phyloP scores from a whole-genome alignment of 2,329 filamentous ascomycete species.

The Eutypa lata region DNA sequence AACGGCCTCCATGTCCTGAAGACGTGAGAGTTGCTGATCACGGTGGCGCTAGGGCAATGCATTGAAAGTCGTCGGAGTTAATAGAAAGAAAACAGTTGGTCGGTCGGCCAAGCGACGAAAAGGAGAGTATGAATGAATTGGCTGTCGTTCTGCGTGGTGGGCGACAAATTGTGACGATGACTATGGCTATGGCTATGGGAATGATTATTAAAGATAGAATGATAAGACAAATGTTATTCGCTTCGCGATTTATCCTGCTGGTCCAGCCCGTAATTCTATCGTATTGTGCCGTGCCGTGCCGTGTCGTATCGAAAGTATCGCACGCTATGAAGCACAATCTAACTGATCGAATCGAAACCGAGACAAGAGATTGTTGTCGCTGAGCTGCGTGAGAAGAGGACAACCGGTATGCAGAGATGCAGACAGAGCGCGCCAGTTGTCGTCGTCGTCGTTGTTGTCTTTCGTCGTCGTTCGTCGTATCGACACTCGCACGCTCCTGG shows the following conservation, averaged over 20 bases:
- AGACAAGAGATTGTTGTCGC: no score
- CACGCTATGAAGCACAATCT: no score
- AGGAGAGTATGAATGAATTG: background rate
- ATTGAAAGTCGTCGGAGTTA: conserved; percentile 22
- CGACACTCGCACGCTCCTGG: background rate
- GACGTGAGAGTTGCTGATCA: conserved; percentile 25
- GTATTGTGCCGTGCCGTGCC: no score
- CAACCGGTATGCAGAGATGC: no score
- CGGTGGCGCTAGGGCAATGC: conserved; percentile 20
- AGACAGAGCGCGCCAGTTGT: no score
- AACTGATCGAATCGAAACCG: no score
- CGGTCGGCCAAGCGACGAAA: conserved; percentile 2
- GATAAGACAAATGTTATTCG: background rate
- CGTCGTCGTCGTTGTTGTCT: background rate
- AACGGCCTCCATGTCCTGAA: conserved; percentile 30
- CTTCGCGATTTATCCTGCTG: background rate
- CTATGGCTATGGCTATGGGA: no score
- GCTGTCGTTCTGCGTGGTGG: background rate
- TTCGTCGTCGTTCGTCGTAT: background rate
- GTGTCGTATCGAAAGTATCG: no score
- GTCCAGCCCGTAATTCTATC: no score
- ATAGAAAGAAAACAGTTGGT: conserved; percentile 1
- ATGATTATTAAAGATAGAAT: background rate
- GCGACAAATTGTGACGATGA: background rate
- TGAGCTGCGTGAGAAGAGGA: no score